Base-by-base conservation (phyloP, 2,329 filamentous ascomycete species). In the Aurifilum marmelostoma region DNA sequence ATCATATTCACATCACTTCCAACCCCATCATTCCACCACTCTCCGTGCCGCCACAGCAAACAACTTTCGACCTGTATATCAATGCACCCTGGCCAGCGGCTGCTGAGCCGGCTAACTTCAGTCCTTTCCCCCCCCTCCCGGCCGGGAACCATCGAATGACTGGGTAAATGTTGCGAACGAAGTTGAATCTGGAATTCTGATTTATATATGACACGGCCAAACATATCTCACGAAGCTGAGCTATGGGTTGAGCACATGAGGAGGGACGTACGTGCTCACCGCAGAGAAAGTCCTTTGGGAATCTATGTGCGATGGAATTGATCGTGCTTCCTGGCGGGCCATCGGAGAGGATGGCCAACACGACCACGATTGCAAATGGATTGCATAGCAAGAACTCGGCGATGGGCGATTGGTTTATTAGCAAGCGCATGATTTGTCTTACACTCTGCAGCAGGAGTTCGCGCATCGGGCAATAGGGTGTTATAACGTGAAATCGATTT, bases 51-150 rank as follows among this genome's bases (percentile, higher is more conserved):
- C 59, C 24, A n/a, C 29, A 67, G 52, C 68, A 29, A 47, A 47
- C 62, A 21, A 50, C 16, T 14, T 63, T 61, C 68, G 61, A 68
- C 54, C 29, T 70, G 68, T 70, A 70, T 62, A 70, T 65, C 66
- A 64, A 39, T 56, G 37, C 56, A 63, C 27, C 29, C 54, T n/a
- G 34, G 9, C 68, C 61, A 70, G 65, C 61, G 68, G 62, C 62
- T 59, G 61, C 62, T 63, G 37, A 58, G 39, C 16, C 21, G 41
- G 16, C 21, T n/a, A 34, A 50, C 24, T 18, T 47, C 12, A 18
- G 34, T 21, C 24, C 27, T 24, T 37, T n/a, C 29, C 27, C 14
- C 60, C 18, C 18, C 7, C 41, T 16, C 18, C n/a, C n/a, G n/a
- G n/a, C n/a, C n/a, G n/a, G n/a, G 18, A 47, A 29, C n/a, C 4